Percentiles rank a stretch among this genome's conserved stretches.
Evolutionary conservation across 148 eudicot species (phyloP).

Genomic region (Polygonum maritimum): DNA sequence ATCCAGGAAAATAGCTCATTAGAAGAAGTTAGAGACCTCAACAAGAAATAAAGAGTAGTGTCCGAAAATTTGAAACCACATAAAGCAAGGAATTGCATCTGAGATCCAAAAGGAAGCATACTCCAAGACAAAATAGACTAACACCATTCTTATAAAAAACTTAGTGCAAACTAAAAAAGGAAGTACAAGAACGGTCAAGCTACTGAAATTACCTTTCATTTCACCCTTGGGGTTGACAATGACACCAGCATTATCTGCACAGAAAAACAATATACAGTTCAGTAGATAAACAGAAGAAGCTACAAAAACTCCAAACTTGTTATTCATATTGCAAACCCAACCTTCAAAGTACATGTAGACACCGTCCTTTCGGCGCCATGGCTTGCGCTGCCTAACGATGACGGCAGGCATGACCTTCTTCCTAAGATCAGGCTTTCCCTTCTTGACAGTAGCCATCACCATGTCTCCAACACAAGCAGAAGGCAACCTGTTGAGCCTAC

Average conservation of each 20-base stretch:
- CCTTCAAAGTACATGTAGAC: conserved; percentile 66
- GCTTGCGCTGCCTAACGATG: conserved; percentile 58
- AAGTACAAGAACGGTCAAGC: background rate
- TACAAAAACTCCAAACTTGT: background rate
- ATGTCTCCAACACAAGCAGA: conserved; percentile 65
- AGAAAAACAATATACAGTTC: conserved; percentile 8
- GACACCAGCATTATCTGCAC: conserved; percentile 26
- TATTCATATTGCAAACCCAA: conserved; percentile 7
- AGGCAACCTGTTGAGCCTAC: conserved; percentile 51
- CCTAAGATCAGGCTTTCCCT: conserved; percentile 58
- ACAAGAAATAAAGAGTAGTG: background rate
- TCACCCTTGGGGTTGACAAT: conserved; percentile 25
- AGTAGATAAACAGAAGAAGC: background rate
- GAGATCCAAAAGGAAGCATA: background rate
- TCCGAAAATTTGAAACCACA: background rate
- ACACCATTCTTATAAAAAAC: background rate
- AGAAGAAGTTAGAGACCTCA: no score
- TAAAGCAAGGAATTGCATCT: background rate
- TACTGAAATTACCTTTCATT: conserved; percentile 20
- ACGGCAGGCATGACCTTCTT: conserved; percentile 70
- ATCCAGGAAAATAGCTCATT: background rate
- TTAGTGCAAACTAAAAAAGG: background rate
- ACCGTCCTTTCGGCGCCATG: conserved; percentile 69
- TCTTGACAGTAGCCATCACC: conserved; percentile 74
- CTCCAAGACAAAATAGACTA: background rate